Percentiles rank a stretch among this genome's conserved stretches.
phyloP scores from a whole-genome alignment of 805 yeast species.

The Suhomyces sp. region DNA sequence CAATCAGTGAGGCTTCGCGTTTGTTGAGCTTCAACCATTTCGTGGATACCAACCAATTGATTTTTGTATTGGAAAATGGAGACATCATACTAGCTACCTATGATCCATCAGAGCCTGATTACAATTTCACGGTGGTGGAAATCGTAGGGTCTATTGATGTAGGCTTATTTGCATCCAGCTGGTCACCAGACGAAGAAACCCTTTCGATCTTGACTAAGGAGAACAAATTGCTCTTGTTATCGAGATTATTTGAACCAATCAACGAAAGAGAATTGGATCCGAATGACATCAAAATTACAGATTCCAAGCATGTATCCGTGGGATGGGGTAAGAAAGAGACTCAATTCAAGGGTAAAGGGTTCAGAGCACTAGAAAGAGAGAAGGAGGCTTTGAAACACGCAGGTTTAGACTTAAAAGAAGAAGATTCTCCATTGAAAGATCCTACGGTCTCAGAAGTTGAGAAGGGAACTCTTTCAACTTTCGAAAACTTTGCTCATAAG shows the following conservation, averaged over 20 bases:
- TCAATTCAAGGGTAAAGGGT: constrained; percentile 94
- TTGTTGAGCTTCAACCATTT: constrained; percentile 64
- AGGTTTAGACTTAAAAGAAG: constrained; percentile 64
- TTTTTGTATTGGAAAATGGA: constrained; percentile 71
- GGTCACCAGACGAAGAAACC: constrained; percentile 94
- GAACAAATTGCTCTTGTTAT: constrained; percentile 60
- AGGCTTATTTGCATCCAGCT: constrained; percentile 67
- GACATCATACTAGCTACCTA: constrained; percentile 71
- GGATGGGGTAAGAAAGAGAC: constrained; percentile 99
- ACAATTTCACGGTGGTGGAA: constrained; percentile 59
- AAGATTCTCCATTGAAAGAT: constrained; percentile 63
- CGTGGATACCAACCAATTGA: constrained; percentile 62
- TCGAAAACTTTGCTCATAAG: constrained; percentile 48
- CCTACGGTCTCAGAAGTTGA: constrained; percentile 84
- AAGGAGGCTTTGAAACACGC: constrained; percentile 56
- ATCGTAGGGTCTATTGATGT: constrained; percentile 83
- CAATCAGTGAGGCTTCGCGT: constrained; percentile 15
- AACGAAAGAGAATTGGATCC: constrained; percentile 58
- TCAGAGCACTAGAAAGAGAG: constrained; percentile 72
- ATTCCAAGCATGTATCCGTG: constrained; percentile 84
- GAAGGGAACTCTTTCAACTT: constrained; percentile 56
- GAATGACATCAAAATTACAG: constrained; percentile 57
- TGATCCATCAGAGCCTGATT: constrained; percentile 47
- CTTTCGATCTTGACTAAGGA: constrained; percentile 66
- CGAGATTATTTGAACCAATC: constrained; percentile 77